Conservation (phyloP, 768 basidiomycete species). For the Pholiota conissans region DNA sequence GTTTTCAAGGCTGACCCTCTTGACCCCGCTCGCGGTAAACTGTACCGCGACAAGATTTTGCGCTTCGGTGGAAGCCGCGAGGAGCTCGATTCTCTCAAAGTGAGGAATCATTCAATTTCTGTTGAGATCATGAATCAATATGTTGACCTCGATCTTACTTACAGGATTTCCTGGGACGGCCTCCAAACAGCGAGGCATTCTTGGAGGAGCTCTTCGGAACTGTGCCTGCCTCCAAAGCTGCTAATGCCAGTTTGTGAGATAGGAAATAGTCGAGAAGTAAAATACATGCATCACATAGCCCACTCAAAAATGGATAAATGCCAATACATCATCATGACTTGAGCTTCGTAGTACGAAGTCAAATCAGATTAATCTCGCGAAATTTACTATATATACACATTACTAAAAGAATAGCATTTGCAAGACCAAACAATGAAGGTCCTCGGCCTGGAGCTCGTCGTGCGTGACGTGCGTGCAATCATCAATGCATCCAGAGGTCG, state of each 20-base stretch:
- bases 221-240: conserved; percentile 30
- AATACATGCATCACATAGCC: too few species aligned
- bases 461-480: too few species aligned
- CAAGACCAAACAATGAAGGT: too few species aligned
- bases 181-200: conserved; percentile 76
- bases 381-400: too few species aligned
- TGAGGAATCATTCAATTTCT: conserved; percentile 30
- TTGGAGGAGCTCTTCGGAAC: conserved; percentile 62
- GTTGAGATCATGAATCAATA: not conserved
- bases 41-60: conserved; percentile 78
- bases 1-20: conserved; percentile 84
- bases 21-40: conserved; percentile 61
- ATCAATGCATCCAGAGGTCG: too few species aligned
- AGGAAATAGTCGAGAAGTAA: not conserved
- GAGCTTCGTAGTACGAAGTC: too few species aligned
- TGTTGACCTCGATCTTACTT: not conserved
- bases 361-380: too few species aligned
- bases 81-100: conserved; percentile 78
- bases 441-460: too few species aligned
- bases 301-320: not conserved
- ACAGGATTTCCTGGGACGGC: conserved; percentile 77
- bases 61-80: conserved; percentile 75
- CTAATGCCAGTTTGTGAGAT: conserved; percentile 14
- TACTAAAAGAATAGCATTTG: too few species aligned
- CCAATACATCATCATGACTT: too few species aligned